Evolutionary conservation across 225 moss, liverwort and hornwort species (phyloP), one percentile per base, ranked within the genome.

Genomic region (Lunularia cruciata): DNA sequence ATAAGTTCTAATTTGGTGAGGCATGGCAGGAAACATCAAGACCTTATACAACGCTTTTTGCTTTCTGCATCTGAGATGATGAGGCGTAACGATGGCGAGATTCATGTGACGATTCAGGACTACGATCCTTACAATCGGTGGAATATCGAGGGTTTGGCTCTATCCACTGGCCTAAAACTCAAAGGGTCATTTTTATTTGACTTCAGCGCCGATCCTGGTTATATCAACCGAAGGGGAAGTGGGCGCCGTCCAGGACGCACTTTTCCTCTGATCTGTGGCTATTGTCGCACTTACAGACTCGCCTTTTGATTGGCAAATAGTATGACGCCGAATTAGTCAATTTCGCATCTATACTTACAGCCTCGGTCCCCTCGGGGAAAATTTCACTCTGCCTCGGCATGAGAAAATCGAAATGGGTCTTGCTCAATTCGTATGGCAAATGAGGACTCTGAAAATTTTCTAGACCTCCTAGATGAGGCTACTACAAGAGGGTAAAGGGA

Each of bases 61-160:
- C 16, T 40, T 5, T 56, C 40, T 20, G 69, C 55, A 27, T 26
- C 42, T 8, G 28, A 26, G 16, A 38, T 69, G 54, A 39, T 55
- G 5, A 16, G 31, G 3, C 69, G 14, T 0, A 20, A 8, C 3
- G 31, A 32, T 2, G 69, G 55, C 0, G 69, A 69, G 40, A 40
- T 69, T 27, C 69, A 69, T 32, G 7, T 69, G 2, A 69, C 69
- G 4, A 69, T 69, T 55, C 69, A 69, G 28, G 56, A 69, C 32
- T 69, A 55, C 35, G 40, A 69, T 45, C 69, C 69, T 1, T 69
- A 69, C 16, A 69, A 27, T 36, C 38, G 69, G 26, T 69, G 69
- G 69, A 69, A 69, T 6, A 42, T 69, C 1, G 68, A 34, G 23
- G 55, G 39, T 1, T 35, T 69, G 16, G 55, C 69, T 5, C 3